Evolutionary conservation across 1,284 basidiomycete species (phyloP).

Genomic region (Leccinum subatratum): DNA sequence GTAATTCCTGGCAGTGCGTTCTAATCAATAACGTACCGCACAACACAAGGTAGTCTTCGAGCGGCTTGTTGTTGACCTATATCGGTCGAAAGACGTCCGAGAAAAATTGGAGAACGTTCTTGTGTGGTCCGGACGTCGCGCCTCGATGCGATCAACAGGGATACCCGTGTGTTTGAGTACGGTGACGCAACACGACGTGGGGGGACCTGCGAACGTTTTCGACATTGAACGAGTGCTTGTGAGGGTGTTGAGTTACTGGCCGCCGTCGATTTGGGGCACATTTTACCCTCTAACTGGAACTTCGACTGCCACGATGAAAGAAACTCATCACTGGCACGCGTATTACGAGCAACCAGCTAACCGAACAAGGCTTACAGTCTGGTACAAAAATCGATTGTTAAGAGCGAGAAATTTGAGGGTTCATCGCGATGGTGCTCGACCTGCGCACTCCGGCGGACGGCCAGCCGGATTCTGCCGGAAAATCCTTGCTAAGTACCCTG

Average conservation of each 20-base stretch:
- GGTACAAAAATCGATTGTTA: background rate
- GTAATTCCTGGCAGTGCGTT: slow-evolving; percentile 3
- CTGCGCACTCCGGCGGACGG: too few relatives aligned
- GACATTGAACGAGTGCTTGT: slow-evolving; percentile 20
- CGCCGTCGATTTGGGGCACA: background rate
- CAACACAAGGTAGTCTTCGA: slow-evolving; percentile 50
- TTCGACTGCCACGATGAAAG: background rate
- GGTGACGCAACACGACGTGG: slow-evolving; percentile 42
- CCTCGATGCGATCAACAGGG: slow-evolving; percentile 38
- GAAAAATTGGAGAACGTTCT: slow-evolving; percentile 46
- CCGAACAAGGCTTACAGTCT: background rate
- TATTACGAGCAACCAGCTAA: background rate
- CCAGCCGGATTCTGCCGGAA: too few relatives aligned
- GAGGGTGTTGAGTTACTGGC: background rate
- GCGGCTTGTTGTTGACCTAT: slow-evolving; percentile 44
- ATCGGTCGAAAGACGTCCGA: slow-evolving; percentile 46
- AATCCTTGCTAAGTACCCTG: too few relatives aligned
- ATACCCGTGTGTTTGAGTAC: slow-evolving; percentile 46
- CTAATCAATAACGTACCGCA: slow-evolving; percentile 35
- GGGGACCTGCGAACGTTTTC: slow-evolving; percentile 39
- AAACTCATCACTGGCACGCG: background rate
- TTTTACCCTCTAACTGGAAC: background rate
- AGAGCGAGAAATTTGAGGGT: too few relatives aligned
- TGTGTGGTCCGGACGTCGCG: slow-evolving; percentile 15
- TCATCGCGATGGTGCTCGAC: too few relatives aligned